These are phyloP conservation scores for Fonsecaea multimorphosa DNA, from an alignment of 2,329 filamentous ascomycete species.

Conservation along the genomic window DNA sequence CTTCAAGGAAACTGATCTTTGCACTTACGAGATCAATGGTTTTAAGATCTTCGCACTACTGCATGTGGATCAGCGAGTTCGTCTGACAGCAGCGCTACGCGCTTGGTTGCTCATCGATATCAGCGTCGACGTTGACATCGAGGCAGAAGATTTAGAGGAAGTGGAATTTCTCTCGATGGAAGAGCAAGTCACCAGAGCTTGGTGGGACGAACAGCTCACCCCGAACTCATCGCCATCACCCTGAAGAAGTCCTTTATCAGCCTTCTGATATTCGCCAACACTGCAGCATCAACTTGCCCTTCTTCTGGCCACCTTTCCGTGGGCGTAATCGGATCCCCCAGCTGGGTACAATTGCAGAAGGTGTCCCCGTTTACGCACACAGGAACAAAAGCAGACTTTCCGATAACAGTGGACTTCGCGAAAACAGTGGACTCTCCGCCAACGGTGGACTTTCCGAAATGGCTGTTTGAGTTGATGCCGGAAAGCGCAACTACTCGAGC, in stretches of 20 bases:
- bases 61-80: conserved; percentile 2
- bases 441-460: too few relatives aligned
- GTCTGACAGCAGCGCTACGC: conserved; percentile 9
- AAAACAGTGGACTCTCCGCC: neutral
- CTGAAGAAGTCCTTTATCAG: neutral
- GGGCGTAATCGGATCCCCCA: neutral
- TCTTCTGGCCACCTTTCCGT: neutral
- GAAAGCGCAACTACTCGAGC: neutral
- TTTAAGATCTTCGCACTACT: conserved; percentile 15
- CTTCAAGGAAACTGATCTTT: conserved; percentile 16
- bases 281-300: neutral
- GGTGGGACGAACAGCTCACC: conserved; percentile 12
- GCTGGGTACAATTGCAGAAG: neutral
- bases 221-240: conserved; percentile 7
- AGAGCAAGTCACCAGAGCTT: conserved; percentile 10
- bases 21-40: conserved; percentile 17
- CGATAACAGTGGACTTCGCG: neutral
- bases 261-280: neutral
- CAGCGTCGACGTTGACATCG: conserved; percentile 16
- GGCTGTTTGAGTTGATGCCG: too few relatives aligned
- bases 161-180: conserved; percentile 15
- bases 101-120: conserved; percentile 20
- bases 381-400: neutral
- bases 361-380: neutral
- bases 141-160: conserved; percentile 5